These are phyloP conservation scores for Spizellomyces punctatus DNA, from an alignment of 192 early-diverging fungal genomes.

Conservation along the genomic window DNA sequence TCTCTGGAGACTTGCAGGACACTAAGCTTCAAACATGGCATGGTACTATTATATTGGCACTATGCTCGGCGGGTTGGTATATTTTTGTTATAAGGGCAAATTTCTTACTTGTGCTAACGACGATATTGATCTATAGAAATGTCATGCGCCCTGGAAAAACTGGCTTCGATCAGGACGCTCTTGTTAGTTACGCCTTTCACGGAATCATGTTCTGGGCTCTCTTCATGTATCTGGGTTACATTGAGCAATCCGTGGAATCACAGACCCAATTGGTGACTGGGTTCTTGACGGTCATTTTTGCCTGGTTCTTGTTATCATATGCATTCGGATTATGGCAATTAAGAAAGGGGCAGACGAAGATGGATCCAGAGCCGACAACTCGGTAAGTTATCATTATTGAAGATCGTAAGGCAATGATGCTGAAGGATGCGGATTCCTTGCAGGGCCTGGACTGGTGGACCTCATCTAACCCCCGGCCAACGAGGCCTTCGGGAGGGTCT, in stretches of 20 bases:
- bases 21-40: no score
- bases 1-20: no score
- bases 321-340: background rate
- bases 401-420: background rate
- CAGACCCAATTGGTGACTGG: background rate
- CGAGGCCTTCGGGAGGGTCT: constrained; percentile 13
- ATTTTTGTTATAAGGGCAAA: no score
- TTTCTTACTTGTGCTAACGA: no score
- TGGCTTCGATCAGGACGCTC: constrained; percentile 13
- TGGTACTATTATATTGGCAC: no score
- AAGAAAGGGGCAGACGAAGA: background rate
- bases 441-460: constrained; percentile 19
- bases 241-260: constrained; percentile 1
- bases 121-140: constrained; percentile 2
- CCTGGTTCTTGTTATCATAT: constrained; percentile 1
- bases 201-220: constrained; percentile 9
- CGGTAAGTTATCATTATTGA: constrained; percentile 8
- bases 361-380: constrained; percentile 16
- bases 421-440: background rate
- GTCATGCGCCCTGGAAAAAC: constrained; percentile 20
- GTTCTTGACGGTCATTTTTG: background rate
- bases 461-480: constrained; percentile 11
- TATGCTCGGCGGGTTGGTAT: no score
- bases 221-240: constrained; percentile 16
- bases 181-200: constrained; percentile 17